phyloP scores from a whole-genome alignment of 1,284 basidiomycete species.

The Irpex lacteus region DNA sequence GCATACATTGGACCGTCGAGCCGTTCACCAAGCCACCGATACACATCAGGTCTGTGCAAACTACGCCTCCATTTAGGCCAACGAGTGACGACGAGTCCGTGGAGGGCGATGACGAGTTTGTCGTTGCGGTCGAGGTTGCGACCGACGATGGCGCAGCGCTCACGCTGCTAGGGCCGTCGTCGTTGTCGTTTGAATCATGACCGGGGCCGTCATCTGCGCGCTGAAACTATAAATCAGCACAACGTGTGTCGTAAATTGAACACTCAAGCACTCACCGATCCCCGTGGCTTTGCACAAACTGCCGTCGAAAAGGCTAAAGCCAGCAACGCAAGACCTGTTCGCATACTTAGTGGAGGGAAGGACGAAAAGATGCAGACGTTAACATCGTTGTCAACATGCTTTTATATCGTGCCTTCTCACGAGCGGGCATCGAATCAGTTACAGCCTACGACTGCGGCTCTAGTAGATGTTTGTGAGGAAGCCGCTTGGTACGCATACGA shows the following conservation, averaged over 20 bases:
- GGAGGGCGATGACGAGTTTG: not conserved
- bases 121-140: not conserved
- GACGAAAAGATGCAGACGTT: not conserved
- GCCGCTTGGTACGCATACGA: not conserved
- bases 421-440: not conserved
- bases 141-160: not conserved
- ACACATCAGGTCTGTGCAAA: constrained; percentile 17
- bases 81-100: not conserved
- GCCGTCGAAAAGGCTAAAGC: not conserved
- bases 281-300: not conserved
- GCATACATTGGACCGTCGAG: constrained; percentile 22
- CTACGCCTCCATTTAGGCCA: constrained; percentile 6
- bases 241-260: no score
- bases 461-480: not conserved
- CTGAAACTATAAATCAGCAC: not conserved
- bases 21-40: constrained; percentile 23
- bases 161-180: not conserved
- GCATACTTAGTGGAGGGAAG: not conserved
- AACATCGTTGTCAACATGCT: not conserved
- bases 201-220: not conserved
- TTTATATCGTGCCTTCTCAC: not conserved
- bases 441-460: not conserved
- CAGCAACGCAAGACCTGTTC: not conserved
- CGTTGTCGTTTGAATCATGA: not conserved
- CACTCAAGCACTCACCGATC: not conserved